phyloP scores from a whole-genome alignment of 176 grass and related monocot genomes.

The Otatea glauca region DNA sequence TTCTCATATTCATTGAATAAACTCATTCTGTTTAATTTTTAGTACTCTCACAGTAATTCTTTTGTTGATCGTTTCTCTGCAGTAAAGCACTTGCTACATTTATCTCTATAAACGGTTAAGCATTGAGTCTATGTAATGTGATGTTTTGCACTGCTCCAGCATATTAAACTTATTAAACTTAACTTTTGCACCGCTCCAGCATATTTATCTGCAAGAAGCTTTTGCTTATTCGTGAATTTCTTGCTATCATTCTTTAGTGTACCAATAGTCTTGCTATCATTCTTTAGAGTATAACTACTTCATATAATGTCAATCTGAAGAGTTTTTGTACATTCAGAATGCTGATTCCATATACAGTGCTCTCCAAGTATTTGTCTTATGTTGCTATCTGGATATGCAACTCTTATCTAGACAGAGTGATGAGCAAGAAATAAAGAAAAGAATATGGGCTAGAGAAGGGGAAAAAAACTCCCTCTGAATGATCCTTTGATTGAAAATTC shows the following conservation, averaged over 20 bases:
- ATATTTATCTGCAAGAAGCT: not conserved
- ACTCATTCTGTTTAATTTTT: conserved; percentile 30
- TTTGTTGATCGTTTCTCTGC: conserved; percentile 20
- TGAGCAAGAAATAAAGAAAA: not conserved
- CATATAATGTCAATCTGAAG: not conserved
- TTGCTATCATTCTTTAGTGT: no score
- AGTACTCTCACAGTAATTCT: not conserved
- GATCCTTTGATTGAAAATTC: not conserved
- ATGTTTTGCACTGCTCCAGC: no score
- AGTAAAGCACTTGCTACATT: conserved; percentile 34
- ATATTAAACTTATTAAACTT: not conserved
- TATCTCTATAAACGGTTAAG: conserved; percentile 5
- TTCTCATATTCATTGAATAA: conserved; percentile 42
- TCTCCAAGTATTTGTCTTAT: conserved; percentile 4
- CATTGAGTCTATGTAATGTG: not conserved
- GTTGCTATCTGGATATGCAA: not conserved
- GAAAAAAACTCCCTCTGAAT: not conserved
- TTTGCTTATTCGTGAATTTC: not conserved
- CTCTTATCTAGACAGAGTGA: not conserved
- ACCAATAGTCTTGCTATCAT: not conserved
- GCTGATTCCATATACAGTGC: not conserved
- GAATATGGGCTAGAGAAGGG: not conserved
- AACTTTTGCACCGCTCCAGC: not conserved
- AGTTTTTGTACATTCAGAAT: not conserved
- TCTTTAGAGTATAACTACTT: not conserved